phyloP scores from a whole-genome alignment of 768 basidiomycete species.

The Panellus pusillus region DNA sequence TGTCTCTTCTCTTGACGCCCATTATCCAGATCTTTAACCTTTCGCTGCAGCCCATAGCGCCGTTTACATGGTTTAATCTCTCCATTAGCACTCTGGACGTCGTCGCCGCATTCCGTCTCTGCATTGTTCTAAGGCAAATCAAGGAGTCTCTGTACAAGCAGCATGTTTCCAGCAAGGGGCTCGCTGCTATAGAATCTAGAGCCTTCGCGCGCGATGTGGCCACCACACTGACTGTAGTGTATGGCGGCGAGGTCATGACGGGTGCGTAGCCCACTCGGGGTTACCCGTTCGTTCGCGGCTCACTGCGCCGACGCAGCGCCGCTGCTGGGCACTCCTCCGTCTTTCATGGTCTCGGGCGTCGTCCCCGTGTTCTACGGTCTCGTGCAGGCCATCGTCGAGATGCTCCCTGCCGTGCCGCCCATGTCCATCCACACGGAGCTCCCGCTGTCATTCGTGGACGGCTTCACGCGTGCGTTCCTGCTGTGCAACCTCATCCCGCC shows the following conservation, averaged over 20 bases:
- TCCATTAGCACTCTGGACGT: slow-evolving; percentile 64
- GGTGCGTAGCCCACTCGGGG: slow-evolving; percentile 49
- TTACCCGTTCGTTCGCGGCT: slow-evolving; percentile 4
- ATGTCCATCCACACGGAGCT: slow-evolving; percentile 62
- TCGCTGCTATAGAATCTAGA: slow-evolving; percentile 39
- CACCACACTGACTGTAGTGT: slow-evolving; percentile 67
- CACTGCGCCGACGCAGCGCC: slow-evolving; percentile 44
- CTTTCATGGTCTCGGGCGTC: slow-evolving; percentile 77
- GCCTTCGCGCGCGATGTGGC: slow-evolving; percentile 60
- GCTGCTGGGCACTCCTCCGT: slow-evolving; percentile 64
- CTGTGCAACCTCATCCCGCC: slow-evolving; percentile 79
- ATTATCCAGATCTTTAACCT: slow-evolving; percentile 54
- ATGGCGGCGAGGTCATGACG: slow-evolving; percentile 73
- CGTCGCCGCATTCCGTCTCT: slow-evolving; percentile 66
- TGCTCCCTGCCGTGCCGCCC: slow-evolving; percentile 55
- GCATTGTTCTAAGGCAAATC: slow-evolving; percentile 66
- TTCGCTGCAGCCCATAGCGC: slow-evolving; percentile 57
- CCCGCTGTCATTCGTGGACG: slow-evolving; percentile 73
- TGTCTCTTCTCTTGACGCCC: slow-evolving; percentile 37
- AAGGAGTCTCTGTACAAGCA: slow-evolving; percentile 48
- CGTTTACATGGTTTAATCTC: slow-evolving; percentile 67
- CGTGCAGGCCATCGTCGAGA: slow-evolving; percentile 61
- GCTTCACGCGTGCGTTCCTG: slow-evolving; percentile 74
- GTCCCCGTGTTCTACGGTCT: slow-evolving; percentile 61
- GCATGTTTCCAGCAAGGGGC: slow-evolving; percentile 43